Conservation (phyloP, 1,284 basidiomycete species). For the Tilletia caries region DNA sequence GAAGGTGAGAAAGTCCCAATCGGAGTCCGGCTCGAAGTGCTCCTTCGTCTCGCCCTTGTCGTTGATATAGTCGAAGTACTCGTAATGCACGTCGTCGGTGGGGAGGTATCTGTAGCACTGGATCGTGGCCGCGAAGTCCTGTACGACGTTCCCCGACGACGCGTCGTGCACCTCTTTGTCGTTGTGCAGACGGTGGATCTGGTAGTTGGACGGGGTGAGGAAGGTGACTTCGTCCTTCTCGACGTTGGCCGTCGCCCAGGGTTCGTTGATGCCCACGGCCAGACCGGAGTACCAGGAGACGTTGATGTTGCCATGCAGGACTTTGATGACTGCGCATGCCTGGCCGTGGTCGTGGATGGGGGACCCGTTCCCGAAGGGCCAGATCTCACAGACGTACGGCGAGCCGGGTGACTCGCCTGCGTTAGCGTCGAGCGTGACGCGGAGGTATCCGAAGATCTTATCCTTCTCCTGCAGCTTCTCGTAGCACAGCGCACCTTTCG, state of each 20-base stretch:
- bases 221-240: not conserved
- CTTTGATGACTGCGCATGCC: not conserved
- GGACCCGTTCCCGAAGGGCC: not conserved
- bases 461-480: not conserved
- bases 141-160: too few relatives aligned
- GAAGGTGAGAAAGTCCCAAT: slow-evolving; percentile 18
- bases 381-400: not conserved
- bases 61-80: slow-evolving; percentile 17
- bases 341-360: slow-evolving; percentile 6
- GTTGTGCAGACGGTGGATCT: slow-evolving; percentile 1
- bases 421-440: not conserved
- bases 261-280: not conserved
- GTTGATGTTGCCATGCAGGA: not conserved
- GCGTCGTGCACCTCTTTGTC: not conserved
- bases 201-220: not conserved
- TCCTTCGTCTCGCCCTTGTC: slow-evolving; percentile 14
- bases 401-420: not conserved
- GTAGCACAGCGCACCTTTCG: not conserved
- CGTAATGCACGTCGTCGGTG: slow-evolving; percentile 15
- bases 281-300: not conserved
- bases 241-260: not conserved
- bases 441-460: not conserved
- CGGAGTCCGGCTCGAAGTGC: slow-evolving; percentile 17
- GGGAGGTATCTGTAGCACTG: slow-evolving; percentile 18
- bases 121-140: not conserved